Conservation (phyloP, 2,329 filamentous ascomycete species). For the Cladosporium austrohemisphaericum region DNA sequence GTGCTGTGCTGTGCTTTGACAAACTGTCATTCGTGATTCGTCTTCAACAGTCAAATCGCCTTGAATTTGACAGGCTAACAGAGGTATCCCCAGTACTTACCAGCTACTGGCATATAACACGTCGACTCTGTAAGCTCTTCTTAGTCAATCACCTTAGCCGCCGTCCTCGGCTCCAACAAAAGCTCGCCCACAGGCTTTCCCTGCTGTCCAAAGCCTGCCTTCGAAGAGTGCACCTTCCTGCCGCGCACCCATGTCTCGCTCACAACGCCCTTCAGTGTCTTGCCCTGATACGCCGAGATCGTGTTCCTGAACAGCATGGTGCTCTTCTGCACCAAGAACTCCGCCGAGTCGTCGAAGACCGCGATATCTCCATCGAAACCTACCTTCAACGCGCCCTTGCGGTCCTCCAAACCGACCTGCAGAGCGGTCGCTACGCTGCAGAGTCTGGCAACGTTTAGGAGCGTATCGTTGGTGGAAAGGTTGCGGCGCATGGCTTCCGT, state of each 20-base stretch:
- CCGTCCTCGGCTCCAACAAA: conserved; percentile 9
- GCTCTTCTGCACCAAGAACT: conserved; percentile 64
- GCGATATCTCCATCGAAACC: conserved; percentile 89
- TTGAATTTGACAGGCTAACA: too few relatives aligned
- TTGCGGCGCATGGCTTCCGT: conserved; percentile 66
- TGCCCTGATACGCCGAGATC: conserved; percentile 85
- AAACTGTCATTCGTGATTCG: too few relatives aligned
- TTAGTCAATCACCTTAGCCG: too few relatives aligned
- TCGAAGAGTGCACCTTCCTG: conserved; percentile 66
- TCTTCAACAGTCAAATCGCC: too few relatives aligned
- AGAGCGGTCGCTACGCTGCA: conserved; percentile 82
- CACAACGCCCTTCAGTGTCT: conserved; percentile 72
- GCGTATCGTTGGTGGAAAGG: conserved; percentile 47
- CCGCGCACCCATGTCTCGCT: conserved; percentile 83
- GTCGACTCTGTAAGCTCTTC: too few relatives aligned
- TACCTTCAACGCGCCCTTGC: conserved; percentile 74
- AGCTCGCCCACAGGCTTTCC: conserved; percentile 9
- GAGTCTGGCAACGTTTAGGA: conserved; percentile 78
- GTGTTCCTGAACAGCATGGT: conserved; percentile 96
- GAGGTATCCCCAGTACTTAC: too few relatives aligned
- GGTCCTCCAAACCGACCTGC: conserved; percentile 78
- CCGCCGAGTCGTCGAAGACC: conserved; percentile 80
- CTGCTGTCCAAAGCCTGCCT: conserved; percentile 61
- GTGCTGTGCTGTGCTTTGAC: too few relatives aligned
- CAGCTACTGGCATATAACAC: too few relatives aligned